Evolutionary conservation across 805 yeast genomes (phyloP).

Genomic region (Vanderwaltozyma yarrowii): DNA sequence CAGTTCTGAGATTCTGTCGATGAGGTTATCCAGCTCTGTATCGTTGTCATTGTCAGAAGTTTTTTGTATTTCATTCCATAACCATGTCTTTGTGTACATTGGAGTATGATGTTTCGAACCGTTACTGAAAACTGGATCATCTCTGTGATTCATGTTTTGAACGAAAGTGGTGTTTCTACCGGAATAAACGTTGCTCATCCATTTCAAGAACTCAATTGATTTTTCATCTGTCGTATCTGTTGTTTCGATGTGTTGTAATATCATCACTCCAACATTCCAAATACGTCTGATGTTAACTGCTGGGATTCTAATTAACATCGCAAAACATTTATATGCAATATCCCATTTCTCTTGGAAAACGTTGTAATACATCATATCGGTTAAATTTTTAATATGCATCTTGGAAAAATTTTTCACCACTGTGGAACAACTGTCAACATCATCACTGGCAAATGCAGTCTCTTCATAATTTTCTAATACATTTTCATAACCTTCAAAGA

Average conservation of each 20-base stretch:
- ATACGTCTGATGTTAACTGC: constrained; percentile 42
- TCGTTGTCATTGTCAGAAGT: constrained; percentile 3
- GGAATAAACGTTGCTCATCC: constrained; percentile 23
- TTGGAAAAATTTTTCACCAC: constrained; percentile 8
- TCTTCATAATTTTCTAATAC: background rate
- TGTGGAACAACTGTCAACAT: background rate
- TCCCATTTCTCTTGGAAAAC: constrained; percentile 44
- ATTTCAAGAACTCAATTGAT: constrained; percentile 17
- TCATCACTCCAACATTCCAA: constrained; percentile 58
- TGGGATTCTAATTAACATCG: constrained; percentile 39
- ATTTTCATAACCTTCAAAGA: constrained; percentile 16
- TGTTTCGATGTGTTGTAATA: constrained; percentile 27
- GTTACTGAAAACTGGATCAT: constrained; percentile 21
- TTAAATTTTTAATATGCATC: constrained; percentile 24
- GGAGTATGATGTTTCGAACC: constrained; percentile 25
- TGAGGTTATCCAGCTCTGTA: constrained; percentile 7
- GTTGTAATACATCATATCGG: constrained; percentile 38
- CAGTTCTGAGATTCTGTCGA: constrained; percentile 22
- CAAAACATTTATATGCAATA: constrained; percentile 42
- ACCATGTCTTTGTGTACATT: constrained; percentile 19
- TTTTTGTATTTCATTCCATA: constrained; percentile 14
- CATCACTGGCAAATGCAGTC: too few species aligned
- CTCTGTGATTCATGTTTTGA: constrained; percentile 16
- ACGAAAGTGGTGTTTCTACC: constrained; percentile 13
- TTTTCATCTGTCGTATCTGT: background rate